These are phyloP conservation scores for Fusarium sp. DNA, from an alignment of 2,329 filamentous ascomycete species.

Conservation along the genomic window DNA sequence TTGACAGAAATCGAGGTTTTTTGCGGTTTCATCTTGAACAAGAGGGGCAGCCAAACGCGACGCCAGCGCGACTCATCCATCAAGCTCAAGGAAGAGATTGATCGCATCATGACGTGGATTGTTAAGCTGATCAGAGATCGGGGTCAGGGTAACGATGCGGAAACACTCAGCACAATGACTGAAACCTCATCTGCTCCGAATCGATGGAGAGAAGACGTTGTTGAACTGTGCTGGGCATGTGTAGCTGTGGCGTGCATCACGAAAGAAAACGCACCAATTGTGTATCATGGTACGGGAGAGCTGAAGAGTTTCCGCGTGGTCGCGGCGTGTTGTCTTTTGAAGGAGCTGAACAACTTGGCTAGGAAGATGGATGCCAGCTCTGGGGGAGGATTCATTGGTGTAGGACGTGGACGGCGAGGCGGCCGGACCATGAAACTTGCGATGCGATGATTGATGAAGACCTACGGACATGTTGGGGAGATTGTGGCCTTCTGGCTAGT, in stretches of 20 bases:
- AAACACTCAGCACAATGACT: constrained; percentile 28
- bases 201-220: constrained; percentile 44
- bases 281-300: constrained; percentile 34
- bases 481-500: background rate
- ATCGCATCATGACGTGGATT: constrained; percentile 61
- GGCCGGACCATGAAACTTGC: constrained; percentile 32
- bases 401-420: constrained; percentile 33
- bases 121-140: constrained; percentile 52
- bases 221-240: constrained; percentile 57
- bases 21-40: constrained; percentile 70
- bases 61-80: constrained; percentile 68
- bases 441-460: constrained; percentile 30
- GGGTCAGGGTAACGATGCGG: constrained; percentile 25
- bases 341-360: constrained; percentile 41
- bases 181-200: constrained; percentile 9
- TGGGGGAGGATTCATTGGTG: constrained; percentile 47
- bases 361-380: constrained; percentile 25
- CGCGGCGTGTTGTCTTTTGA: constrained; percentile 55
- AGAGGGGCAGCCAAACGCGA: constrained; percentile 63
- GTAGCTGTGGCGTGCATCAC: constrained; percentile 48
- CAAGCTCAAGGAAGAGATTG: constrained; percentile 68
- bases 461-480: too few relatives aligned
- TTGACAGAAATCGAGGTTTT: constrained; percentile 70
- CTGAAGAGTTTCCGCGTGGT: constrained; percentile 58
- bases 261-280: background rate